Evolutionary conservation across 192 early-diverging fungal species (phyloP).

Genomic region (Podila verticillata): DNA sequence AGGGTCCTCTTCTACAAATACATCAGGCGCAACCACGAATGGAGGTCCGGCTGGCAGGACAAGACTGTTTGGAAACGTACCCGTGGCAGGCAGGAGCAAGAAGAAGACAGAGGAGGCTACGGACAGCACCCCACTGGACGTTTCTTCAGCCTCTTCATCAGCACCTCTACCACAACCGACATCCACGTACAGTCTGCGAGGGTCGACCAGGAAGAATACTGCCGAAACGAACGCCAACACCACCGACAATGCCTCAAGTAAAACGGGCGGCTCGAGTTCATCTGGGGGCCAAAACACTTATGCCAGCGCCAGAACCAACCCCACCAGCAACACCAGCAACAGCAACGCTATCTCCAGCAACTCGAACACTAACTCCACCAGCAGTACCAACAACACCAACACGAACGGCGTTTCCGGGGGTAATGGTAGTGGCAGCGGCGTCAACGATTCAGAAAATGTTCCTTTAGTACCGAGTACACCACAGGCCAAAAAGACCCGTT

Average conservation of each 20-base stretch:
- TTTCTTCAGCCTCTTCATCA: constrained; percentile 12
- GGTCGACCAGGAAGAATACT: constrained; percentile 1
- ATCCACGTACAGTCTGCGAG: not conserved
- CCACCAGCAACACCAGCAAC: constrained; percentile 4
- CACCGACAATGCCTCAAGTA: not conserved
- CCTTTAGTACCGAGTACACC: not conserved
- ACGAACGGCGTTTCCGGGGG: not conserved
- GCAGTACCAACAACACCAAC: not conserved
- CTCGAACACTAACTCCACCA: not conserved
- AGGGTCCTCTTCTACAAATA: constrained; percentile 2
- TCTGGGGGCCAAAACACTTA: not conserved
- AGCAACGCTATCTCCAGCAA: not conserved
- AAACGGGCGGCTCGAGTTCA: not conserved
- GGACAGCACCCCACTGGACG: not conserved
- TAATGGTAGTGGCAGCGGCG: constrained; percentile 2
- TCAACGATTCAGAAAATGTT: not conserved
- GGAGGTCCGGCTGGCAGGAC: constrained; percentile 1
- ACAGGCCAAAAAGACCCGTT: constrained; percentile 2
- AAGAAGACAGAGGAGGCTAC: not conserved
- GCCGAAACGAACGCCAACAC: not conserved
- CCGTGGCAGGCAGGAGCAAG: constrained; percentile 17
- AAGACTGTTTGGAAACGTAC: constrained; percentile 5
- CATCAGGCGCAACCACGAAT: constrained; percentile 1
- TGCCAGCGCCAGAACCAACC: constrained; percentile 1
- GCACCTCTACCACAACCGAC: not conserved